Evolutionary conservation across 1,139 yeast species (phyloP), one percentile per base, ranked within the genome.

Genomic region (Nakaseomyces bracarensis): DNA sequence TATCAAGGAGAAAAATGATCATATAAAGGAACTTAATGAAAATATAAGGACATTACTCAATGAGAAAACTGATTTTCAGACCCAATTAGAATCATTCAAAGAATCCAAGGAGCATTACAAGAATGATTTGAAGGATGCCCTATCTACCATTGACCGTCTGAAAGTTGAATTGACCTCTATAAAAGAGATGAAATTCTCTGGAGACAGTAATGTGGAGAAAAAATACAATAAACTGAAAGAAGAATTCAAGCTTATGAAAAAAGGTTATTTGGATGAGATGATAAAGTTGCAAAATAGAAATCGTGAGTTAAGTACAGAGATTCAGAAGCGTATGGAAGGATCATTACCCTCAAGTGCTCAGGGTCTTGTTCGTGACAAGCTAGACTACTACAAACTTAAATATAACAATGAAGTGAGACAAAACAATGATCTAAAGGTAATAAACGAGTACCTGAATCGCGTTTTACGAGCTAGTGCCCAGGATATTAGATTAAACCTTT

Each of bases 381-480:
- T 52, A n/a, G 62, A 58, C 43, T 58, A 53, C 43, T 60, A 60
- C 40, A 55, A 53, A 31, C 44, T 59, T 27, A 56, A 54, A 38
- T 60, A 58, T 33, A 49, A 57, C 40, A 49, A 45, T n/a, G 65
- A 60, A 39, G 57, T 54, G 3, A 49, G 47, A 41, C 56, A 52
- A 28, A 60, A 57, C 40, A 58, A 58, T 41, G 64, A 59, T 41
- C 41, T 59, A 21, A 50, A 46, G 16, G 54, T 58, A 13, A 52
- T 58, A 46, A 59, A 57, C 31, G 58, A 56, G 21, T 61, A 61
- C 40, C 43, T 60, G 41, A 57, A 59, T 40, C 52, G 54, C 11
- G 59, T 60, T n/a, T 42, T 61, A 28, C 50, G 52, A 27, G 58
- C 59, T n/a, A 51, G 60, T 15, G 52, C 63, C 3, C 53, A 48